Conservation (phyloP, 495 filamentous ascomycete genomes). For the Neohortaea acidophila region DNA sequence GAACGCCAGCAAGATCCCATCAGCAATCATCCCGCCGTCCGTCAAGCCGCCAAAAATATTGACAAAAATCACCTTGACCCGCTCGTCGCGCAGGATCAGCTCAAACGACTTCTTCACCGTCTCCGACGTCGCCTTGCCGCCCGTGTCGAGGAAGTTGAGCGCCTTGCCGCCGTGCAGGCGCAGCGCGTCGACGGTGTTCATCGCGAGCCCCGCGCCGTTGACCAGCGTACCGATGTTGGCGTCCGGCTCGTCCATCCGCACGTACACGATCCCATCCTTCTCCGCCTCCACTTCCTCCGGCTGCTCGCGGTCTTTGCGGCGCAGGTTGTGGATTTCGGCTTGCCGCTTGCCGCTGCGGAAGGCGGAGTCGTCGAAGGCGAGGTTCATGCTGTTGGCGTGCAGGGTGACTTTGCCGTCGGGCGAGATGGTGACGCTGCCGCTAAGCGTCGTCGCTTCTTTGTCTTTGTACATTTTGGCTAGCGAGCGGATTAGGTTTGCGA, state of each 20-base stretch:
- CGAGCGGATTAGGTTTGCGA: constrained; percentile 36
- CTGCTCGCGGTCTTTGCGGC: constrained; percentile 37
- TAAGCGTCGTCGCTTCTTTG: constrained; percentile 46
- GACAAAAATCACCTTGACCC: constrained; percentile 65
- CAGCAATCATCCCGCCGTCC: constrained; percentile 75
- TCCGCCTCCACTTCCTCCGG: constrained; percentile 50
- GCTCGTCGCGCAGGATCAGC: constrained; percentile 50
- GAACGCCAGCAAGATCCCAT: constrained; percentile 66
- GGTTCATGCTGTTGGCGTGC: constrained; percentile 31
- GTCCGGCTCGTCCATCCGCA: constrained; percentile 31
- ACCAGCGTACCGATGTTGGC: constrained; percentile 59
- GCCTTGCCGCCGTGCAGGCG: constrained; percentile 42
- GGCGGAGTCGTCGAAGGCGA: constrained; percentile 70
- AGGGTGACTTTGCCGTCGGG: constrained; percentile 5
- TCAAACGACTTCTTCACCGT: constrained; percentile 67
- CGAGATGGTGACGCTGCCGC: constrained; percentile 9
- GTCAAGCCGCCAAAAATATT: constrained; percentile 88
- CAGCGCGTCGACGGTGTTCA: constrained; percentile 81
- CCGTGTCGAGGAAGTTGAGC: constrained; percentile 77
- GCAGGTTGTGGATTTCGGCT: constrained; percentile 42
- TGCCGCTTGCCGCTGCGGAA: constrained; percentile 51
- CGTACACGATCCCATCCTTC: constrained; percentile 57
- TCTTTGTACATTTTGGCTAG: constrained; percentile 47
- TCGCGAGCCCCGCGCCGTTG: constrained; percentile 80
- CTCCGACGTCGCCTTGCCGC: constrained; percentile 75